Percentiles rank a stretch among this genome's conserved stretches.
Conservation (phyloP, 2,329 filamentous ascomycete species). For the Akanthomyces lecanii region DNA sequence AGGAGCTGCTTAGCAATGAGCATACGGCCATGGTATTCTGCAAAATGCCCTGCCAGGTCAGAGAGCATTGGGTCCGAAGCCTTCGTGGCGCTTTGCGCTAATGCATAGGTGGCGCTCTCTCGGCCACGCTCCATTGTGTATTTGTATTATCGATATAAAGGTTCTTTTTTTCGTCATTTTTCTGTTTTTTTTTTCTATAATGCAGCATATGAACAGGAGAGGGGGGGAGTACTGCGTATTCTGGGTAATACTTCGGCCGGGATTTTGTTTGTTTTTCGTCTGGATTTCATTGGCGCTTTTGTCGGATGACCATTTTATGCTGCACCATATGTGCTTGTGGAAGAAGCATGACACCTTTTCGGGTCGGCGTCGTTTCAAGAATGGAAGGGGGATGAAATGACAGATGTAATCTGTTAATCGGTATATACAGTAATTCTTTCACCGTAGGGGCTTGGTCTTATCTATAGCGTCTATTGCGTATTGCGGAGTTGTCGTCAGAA, state of each 20-base stretch:
- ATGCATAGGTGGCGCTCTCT: neutral
- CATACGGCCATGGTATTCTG: constrained; percentile 59
- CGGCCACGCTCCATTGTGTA: neutral
- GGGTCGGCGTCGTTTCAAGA: constrained; percentile 6
- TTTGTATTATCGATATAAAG: constrained; percentile 16
- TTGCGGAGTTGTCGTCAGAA: neutral
- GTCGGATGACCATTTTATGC: neutral
- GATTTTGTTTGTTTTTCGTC: neutral
- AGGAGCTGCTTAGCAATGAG: constrained; percentile 55
- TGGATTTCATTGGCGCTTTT: constrained; percentile 4
- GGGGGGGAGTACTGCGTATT: constrained; percentile 11
- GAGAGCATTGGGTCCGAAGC: constrained; percentile 53
- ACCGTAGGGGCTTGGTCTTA: neutral
- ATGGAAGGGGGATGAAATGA: neutral
- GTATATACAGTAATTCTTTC: neutral
- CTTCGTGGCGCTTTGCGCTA: constrained; percentile 42
- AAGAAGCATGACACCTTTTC: neutral
- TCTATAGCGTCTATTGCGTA: neutral
- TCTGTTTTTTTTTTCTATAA: constrained; percentile 10
- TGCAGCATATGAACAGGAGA: neutral
- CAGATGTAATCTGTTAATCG: constrained; percentile 4
- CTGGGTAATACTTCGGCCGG: constrained; percentile 4
- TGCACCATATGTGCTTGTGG: constrained; percentile 3
- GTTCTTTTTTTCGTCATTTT: neutral
- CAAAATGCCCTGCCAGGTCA: constrained; percentile 52